Conservation (phyloP, 768 basidiomycete species). For the Pholiota molesta region DNA sequence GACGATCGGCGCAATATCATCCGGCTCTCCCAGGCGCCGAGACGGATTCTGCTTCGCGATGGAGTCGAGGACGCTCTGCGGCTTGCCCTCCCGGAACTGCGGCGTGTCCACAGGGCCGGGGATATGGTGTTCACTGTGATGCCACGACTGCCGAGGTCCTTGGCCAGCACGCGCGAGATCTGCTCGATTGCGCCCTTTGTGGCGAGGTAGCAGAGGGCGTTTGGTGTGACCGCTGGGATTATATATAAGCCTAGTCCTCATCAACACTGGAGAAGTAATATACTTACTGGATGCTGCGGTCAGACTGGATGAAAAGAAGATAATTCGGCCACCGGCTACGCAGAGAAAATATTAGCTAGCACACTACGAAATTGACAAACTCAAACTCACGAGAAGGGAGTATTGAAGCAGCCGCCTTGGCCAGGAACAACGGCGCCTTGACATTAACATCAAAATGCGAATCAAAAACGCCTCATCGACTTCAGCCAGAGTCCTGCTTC, state of each 20-base stretch:
- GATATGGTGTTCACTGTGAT: constrained; percentile 62
- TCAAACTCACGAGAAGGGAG: constrained; percentile 44
- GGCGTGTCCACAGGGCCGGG: constrained; percentile 57
- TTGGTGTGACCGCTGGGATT: constrained; percentile 41
- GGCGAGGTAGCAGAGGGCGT: constrained; percentile 53
- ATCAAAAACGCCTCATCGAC: constrained; percentile 57
- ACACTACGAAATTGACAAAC: neutral
- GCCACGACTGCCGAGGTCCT: constrained; percentile 55
- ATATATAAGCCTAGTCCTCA: neutral
- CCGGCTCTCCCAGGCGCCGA: constrained; percentile 48
- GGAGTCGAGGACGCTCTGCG: constrained; percentile 44
- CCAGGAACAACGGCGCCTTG: constrained; percentile 60
- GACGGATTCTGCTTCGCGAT: constrained; percentile 50
- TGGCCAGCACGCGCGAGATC: constrained; percentile 56
- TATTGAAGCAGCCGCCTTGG: constrained; percentile 46
- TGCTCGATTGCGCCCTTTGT: constrained; percentile 67
- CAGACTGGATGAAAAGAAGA: constrained; percentile 59
- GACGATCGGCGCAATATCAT: constrained; percentile 58
- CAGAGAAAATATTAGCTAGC: neutral
- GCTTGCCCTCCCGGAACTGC: constrained; percentile 58
- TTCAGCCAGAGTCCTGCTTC: constrained; percentile 48
- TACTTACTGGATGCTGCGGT: constrained; percentile 41
- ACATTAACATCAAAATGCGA: constrained; percentile 56
- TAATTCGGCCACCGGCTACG: constrained; percentile 53
- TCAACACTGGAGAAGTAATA: neutral